phyloP scores from a whole-genome alignment of 140 eudicot genomes.

The Cichorium intybus region DNA sequence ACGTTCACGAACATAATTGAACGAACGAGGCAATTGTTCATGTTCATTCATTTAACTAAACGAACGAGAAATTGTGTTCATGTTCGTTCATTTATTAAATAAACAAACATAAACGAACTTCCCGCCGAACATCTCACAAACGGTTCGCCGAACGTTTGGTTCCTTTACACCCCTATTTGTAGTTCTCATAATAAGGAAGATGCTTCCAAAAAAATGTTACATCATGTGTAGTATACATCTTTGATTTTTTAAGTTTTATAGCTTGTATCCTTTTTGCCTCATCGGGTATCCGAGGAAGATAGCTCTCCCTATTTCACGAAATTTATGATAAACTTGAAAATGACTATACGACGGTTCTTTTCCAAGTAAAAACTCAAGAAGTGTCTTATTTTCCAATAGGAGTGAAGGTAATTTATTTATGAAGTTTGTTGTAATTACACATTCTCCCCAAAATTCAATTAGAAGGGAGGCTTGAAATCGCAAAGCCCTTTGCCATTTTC shows the following conservation, averaged over 20 bases:
- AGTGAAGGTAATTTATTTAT: conserved; percentile 14
- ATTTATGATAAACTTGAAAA: not conserved
- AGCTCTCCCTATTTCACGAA: not conserved
- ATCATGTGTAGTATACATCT: not conserved
- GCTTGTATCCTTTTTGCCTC: no score
- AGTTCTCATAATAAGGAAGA: not conserved
- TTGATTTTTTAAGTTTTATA: not conserved
- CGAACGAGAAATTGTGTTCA: no score
- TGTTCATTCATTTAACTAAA: no score
- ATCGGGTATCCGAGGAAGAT: not conserved
- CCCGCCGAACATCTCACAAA: no score
- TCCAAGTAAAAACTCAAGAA: not conserved
- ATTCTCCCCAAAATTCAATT: no score
- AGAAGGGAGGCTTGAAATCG: no score
- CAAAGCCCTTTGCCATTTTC: no score
- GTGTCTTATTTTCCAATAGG: not conserved
- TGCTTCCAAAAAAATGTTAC: not conserved
- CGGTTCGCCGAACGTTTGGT: no score
- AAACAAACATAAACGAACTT: no score
- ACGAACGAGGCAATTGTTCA: no score
- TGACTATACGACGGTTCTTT: conserved; percentile 4
- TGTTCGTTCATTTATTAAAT: no score
- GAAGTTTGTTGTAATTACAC: not conserved
- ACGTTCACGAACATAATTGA: no score
- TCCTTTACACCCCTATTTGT: not conserved